Evolutionary conservation across 768 basidiomycete genomes (phyloP).

Genomic region (Mycena epipterygia): DNA sequence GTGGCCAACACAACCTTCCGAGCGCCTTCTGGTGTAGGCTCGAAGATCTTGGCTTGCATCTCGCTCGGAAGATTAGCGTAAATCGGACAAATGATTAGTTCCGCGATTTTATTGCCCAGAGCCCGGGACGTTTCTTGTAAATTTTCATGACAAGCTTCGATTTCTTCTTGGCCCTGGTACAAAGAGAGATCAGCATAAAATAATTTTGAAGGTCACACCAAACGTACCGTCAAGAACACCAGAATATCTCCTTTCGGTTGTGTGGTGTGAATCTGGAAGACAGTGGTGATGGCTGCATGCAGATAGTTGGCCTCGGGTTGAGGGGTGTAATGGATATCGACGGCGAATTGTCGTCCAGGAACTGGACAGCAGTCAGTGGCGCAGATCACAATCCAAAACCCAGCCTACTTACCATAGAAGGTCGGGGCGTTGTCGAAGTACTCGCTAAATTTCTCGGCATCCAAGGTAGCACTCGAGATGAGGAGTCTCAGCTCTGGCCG

Average conservation of each 20-base stretch:
- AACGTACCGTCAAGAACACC: constrained; percentile 92
- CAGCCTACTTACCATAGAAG: constrained; percentile 79
- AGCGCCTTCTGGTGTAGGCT: constrained; percentile 96
- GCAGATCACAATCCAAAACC: not conserved
- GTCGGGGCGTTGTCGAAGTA: constrained; percentile 98
- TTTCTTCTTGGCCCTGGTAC: constrained; percentile 96
- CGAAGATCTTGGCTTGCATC: constrained; percentile 99
- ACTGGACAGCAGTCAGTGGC: constrained; percentile 62
- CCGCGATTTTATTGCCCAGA: constrained; percentile 94
- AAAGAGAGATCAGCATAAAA: constrained; percentile 25
- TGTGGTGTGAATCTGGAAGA: constrained; percentile 99
- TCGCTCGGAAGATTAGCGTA: constrained; percentile 99
- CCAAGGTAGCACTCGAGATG: constrained; percentile 97
- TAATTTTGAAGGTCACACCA: not conserved
- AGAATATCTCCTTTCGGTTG: constrained; percentile 98
- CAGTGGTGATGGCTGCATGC: constrained; percentile 97
- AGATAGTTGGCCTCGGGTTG: constrained; percentile 99
- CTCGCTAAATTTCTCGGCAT: constrained; percentile 97
- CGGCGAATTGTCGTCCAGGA: constrained; percentile 96
- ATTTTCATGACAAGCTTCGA: constrained; percentile 97
- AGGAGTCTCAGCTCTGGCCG: constrained; percentile 93
- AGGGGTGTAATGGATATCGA: constrained; percentile 98
- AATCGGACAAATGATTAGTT: constrained; percentile 96
- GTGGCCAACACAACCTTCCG: constrained; percentile 98
- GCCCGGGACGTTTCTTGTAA: constrained; percentile 95